phyloP scores from a whole-genome alignment of 2,329 filamentous ascomycete species.

The Rugonectria rugulosa region DNA sequence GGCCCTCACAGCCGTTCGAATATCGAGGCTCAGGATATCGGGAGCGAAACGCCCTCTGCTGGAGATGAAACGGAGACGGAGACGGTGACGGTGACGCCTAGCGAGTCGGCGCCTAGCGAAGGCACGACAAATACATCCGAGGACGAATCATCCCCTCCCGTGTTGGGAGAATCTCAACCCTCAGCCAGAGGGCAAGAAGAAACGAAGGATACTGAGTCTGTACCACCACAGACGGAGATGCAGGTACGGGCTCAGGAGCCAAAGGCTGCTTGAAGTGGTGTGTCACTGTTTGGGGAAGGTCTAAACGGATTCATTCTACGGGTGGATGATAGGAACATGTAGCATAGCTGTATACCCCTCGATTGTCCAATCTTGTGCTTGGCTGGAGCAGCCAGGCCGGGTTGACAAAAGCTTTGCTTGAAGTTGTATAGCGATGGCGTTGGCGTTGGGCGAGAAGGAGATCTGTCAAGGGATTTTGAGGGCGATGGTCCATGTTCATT shows the following conservation, averaged over 20 bases:
- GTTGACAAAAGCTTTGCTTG: neutral
- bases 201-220: neutral
- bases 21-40: neutral
- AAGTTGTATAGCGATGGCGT: conserved; percentile 1
- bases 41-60: neutral
- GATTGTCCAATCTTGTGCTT: neutral
- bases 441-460: neutral
- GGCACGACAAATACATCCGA: neutral
- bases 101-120: conserved; percentile 5
- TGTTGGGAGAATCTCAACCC: neutral
- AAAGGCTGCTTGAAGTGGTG: neutral
- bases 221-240: neutral
- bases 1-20: neutral
- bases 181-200: neutral
- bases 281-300: neutral
- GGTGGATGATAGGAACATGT: no score
- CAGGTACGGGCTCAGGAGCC: neutral
- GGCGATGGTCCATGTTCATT: no score
- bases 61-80: conserved; percentile 4
- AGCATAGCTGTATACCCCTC: neutral
- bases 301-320: neutral
- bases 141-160: neutral
- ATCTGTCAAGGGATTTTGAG: neutral
- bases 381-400: neutral
- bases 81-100: conserved; percentile 18